Conservation (phyloP, 1,139 yeast species). For the Yamadazyma siamensis region DNA sequence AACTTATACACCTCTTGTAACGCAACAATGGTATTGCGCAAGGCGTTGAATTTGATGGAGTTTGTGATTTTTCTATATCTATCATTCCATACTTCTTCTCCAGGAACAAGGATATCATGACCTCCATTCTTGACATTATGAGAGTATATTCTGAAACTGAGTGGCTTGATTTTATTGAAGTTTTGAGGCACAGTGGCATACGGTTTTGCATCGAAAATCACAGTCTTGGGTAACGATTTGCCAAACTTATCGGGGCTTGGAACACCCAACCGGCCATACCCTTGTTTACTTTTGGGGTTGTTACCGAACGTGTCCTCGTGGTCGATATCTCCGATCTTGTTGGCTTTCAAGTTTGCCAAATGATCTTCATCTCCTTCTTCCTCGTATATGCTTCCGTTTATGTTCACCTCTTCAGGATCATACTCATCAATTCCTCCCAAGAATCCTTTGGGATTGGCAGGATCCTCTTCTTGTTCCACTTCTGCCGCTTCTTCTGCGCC, state of each 20-base stretch:
- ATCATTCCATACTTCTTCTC: constrained; percentile 30
- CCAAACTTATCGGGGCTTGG: constrained; percentile 9
- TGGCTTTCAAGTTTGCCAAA: constrained; percentile 7
- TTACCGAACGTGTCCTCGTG: constrained; percentile 11
- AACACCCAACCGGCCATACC: constrained; percentile 50
- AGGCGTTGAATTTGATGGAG: constrained; percentile 27
- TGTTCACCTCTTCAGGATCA: constrained; percentile 16
- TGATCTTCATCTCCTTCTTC: constrained; percentile 13
- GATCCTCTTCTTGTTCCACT: constrained; percentile 6
- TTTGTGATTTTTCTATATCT: constrained; percentile 22
- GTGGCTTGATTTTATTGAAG: constrained; percentile 14
- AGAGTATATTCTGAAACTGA: constrained; percentile 32
- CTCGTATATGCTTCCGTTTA: constrained; percentile 15
- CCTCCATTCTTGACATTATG: constrained; percentile 40
- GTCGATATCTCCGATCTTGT: constrained; percentile 13
- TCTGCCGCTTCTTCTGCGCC: constrained; percentile 3
- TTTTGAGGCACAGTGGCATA: constrained; percentile 16
- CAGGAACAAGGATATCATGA: constrained; percentile 21
- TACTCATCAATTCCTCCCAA: constrained; percentile 22
- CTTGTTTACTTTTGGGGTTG: constrained; percentile 39
- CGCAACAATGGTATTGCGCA: constrained; percentile 25
- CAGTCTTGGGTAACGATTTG: constrained; percentile 11
- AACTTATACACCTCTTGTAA: constrained; percentile 36
- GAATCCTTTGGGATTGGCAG: constrained; percentile 16
- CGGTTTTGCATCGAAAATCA: constrained; percentile 16